Base-by-base conservation (phyloP, 2,329 filamentous ascomycete genomes). In the Trichoderma sp. region DNA sequence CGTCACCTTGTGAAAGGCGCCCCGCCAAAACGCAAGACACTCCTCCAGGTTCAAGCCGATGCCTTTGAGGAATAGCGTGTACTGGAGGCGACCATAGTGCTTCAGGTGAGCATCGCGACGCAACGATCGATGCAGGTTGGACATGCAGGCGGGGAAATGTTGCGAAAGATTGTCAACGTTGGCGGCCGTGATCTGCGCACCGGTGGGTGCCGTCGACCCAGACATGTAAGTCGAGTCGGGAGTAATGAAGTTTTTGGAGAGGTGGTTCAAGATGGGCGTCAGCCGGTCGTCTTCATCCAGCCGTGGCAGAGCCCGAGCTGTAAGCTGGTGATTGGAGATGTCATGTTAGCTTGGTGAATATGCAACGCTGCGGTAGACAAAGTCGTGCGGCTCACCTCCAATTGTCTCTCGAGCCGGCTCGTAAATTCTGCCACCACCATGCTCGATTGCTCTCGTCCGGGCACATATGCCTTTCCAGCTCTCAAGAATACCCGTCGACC, bases 241-340 rank as follows among this genome's bases (percentile, higher is more conserved):
- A 0, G 94, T 93, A 72, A 92, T 90, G 79, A 99, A 99, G 77
- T 94, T 97, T 78, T 97, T 94, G 69, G 93, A 95, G n/a, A 99
- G 86, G 76, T 99, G 86, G 73, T 87, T 81, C 25, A 89, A 84
- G 70, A 88, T 88, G 0, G 87, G 87, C 0, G 85, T 86, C 6
- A 99, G 86, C 54, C 95, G 91, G 78, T 98, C 94, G 78, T 99
- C 95, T 83, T 99, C 95, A 76, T 99, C 95, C 39, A 99, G 87
- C 12, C 94, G 90, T 0, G 95, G 95, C 4, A 98, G 84, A 0
- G 93, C 93, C 65, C 94, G 90, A n/a, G 93, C 90, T 8, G 95
- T 97, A 67, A 97, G 84, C 90, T 94, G 22, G 5, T 22, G n/a
- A 70, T 9, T 17, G n/a, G 12, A 27, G 35, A 61, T 68, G 5